A percentile compares a stretch with the other conserved stretches of the same genome.
Conservation (phyloP, 2,329 filamentous ascomycete genomes). For the Penicillium sp. region DNA sequence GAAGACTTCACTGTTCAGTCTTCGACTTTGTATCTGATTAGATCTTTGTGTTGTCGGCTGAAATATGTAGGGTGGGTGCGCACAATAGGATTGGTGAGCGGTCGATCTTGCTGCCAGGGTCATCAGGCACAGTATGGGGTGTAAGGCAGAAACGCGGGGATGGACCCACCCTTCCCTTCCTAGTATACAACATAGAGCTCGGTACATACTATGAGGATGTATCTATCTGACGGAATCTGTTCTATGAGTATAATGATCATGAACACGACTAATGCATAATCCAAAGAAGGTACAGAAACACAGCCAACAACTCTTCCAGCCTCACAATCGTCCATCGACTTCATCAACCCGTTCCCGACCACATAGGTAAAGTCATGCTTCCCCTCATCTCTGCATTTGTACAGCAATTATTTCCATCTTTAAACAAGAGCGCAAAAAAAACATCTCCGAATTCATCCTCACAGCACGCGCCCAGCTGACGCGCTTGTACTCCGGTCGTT, state of each 20-base stretch:
- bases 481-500: conserved; percentile 75
- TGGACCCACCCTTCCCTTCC: too few relatives aligned
- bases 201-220: not conserved
- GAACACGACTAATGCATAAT: conserved; percentile 12
- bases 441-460: conserved; percentile 13
- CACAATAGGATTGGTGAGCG: too few relatives aligned
- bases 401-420: conserved; percentile 24
- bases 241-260: not conserved
- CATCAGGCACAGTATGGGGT: too few relatives aligned
- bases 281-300: conserved; percentile 11
- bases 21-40: too few relatives aligned
- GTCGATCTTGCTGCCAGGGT: too few relatives aligned
- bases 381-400: conserved; percentile 13
- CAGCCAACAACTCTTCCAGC: conserved; percentile 3
- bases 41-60: too few relatives aligned
- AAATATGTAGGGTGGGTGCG: too few relatives aligned
- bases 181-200: too few relatives aligned
- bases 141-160: too few relatives aligned
- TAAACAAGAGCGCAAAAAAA: not conserved
- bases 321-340: conserved; percentile 7
- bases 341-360: not conserved
- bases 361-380: not conserved
- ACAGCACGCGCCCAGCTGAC: conserved; percentile 70
- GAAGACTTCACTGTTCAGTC: too few relatives aligned
- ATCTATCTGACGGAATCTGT: not conserved